Conservation (phyloP, 805 yeast genomes). For the Nakazawaea wickerhamii region DNA sequence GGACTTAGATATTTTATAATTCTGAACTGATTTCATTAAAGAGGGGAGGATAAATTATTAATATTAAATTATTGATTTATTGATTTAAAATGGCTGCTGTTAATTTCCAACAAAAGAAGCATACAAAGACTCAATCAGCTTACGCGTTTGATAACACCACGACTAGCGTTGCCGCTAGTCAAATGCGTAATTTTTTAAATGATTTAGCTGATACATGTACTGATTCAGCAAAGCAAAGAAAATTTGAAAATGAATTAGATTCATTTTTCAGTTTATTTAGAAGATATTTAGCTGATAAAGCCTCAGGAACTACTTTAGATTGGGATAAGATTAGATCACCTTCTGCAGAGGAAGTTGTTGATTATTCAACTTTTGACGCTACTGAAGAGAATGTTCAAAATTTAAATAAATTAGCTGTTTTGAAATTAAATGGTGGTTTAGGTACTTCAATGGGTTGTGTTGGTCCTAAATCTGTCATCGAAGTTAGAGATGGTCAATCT, state of each 20-base stretch:
- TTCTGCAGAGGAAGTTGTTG: slow-evolving; percentile 80
- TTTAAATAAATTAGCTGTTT: slow-evolving; percentile 83
- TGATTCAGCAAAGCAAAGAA: slow-evolving; percentile 40
- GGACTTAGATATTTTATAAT: too few relatives aligned
- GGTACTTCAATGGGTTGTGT: slow-evolving; percentile 99
- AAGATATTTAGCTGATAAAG: slow-evolving; percentile 86
- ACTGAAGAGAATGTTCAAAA: slow-evolving; percentile 35
- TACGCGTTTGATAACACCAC: slow-evolving; percentile 94
- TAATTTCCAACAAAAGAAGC: slow-evolving; percentile 40
- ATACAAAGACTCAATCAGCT: slow-evolving; percentile 66
- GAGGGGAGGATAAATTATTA: too few relatives aligned
- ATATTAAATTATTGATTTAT: not conserved
- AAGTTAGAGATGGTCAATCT: slow-evolving; percentile 97
- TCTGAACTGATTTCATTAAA: too few relatives aligned
- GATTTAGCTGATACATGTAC: slow-evolving; percentile 77
- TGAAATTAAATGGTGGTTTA: slow-evolving; percentile 95
- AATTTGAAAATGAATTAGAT: slow-evolving; percentile 90
- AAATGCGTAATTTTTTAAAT: slow-evolving; percentile 95
- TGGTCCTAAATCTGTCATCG: slow-evolving; percentile 97
- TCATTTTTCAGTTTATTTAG: slow-evolving; percentile 89
- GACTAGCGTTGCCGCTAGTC: slow-evolving; percentile 92
- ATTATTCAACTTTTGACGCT: slow-evolving; percentile 48
- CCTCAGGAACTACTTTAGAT: slow-evolving; percentile 74
- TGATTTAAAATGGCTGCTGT: slow-evolving; percentile 4
- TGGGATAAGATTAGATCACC: slow-evolving; percentile 98